Conservation (phyloP, 352 stramenopile species). For the Pelagophyceae sp. region DNA sequence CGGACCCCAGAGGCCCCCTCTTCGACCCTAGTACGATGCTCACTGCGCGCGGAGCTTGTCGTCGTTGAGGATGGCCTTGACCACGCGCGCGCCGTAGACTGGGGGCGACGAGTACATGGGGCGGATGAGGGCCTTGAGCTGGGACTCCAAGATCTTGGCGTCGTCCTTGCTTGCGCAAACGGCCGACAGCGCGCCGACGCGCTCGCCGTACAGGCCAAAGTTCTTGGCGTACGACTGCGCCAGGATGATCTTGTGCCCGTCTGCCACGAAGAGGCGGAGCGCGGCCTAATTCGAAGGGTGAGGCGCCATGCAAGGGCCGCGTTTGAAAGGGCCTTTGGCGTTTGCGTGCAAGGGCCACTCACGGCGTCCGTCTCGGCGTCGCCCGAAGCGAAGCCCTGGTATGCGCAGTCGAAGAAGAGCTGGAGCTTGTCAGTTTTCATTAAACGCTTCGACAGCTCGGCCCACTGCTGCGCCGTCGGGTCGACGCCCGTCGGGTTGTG, state of each 20-base stretch:
- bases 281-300: too few species aligned
- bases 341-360: too few species aligned
- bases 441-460: slow-evolving; percentile 84
- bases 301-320: too few species aligned
- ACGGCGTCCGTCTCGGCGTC: slow-evolving; percentile 85
- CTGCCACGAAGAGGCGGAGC: slow-evolving; percentile 93
- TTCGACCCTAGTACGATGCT: too few species aligned
- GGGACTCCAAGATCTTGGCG: slow-evolving; percentile 81
- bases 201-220: slow-evolving; percentile 98
- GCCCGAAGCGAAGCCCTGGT: slow-evolving; percentile 93
- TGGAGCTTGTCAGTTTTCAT: slow-evolving; percentile 85
- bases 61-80: slow-evolving; percentile 89
- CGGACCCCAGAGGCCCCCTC: too few species aligned
- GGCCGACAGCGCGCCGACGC: slow-evolving; percentile 89
- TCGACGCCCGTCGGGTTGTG: slow-evolving; percentile 98
- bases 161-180: slow-evolving; percentile 86
- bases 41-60: slow-evolving; percentile 71
- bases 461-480: slow-evolving; percentile 93
- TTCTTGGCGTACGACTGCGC: slow-evolving; percentile 99
- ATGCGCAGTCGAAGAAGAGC: slow-evolving; percentile 98
- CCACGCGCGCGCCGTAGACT: slow-evolving; percentile 92
- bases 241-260: slow-evolving; percentile 91
- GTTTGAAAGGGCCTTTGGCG: too few species aligned
- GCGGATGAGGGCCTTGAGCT: slow-evolving; percentile 98
- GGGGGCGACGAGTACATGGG: slow-evolving; percentile 99